Evolutionary conservation across 305 asterid genomes (phyloP), one percentile per base, ranked within the genome.

Genomic region (Euphrasia arctica): DNA sequence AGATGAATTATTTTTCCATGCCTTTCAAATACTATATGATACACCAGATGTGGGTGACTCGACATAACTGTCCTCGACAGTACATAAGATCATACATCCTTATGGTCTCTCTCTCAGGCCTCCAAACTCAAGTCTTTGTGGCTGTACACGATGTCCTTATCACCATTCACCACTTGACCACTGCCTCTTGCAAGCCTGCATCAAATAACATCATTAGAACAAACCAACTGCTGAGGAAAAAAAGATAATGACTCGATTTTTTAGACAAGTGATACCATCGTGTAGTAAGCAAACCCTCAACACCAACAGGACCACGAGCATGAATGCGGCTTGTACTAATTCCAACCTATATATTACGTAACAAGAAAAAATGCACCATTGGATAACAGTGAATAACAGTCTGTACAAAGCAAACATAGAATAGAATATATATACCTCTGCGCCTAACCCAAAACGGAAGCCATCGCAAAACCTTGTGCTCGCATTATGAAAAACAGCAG

Each of bases 261-360:
- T 36, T 1, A 36, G 10, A 36, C 10, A n/a, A 36, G 8, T 7
- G 42, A 36, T 68, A 74, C 83, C 83, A 78, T 74, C 97, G 76
- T 5, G 96, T 90, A 14, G 99, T 93, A 45, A 93, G 95, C 81
- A 93, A 75, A 54, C 97, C 99, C 79, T 93, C 99, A 66, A 93
- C 99, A 45, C 99, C 97, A 31, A 93, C 99, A 8, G 99, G 99
- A 25, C 99, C 99, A 70, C 99, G 96, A 25, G 99, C 99, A 75
- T 93, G 99, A 62, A 93, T 90, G 68, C 97, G 88, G 66, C 99
- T 85, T 8, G 97, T 93, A 75, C 99, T 93, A 55, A 90, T 85
- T 54, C 99, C 99, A 58, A 93, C 99, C 99, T n/a, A n/a, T n/a
- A n/a, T 93, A 74, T 64, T 74, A 39, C 64, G 70, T 41, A 71